Base-by-base conservation (phyloP, 2,329 filamentous ascomycete species). In the Colletotrichum limetticola region DNA sequence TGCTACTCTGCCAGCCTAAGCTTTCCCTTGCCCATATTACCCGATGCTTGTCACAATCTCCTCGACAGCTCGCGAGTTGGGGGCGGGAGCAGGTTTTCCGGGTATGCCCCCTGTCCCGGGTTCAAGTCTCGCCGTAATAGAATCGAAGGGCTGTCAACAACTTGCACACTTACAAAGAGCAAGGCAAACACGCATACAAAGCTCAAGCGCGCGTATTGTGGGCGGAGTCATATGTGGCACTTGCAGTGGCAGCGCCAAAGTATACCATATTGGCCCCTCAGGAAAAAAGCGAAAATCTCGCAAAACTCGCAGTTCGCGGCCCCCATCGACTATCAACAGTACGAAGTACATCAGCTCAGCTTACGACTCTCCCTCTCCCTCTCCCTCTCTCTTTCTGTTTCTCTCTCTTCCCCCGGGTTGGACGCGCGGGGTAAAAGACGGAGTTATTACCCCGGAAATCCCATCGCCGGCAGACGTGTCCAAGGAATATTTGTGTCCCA, bases 401-500 rank as follows among this genome's bases (percentile, higher is more conserved):
- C 19, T 49, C 8, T 5, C 42, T 49, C 42, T 49, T n/a, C 4
- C 42, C 19, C 19, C 7, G 42, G 42, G 16, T 4, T 22, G 42
- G 42, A 61, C 56, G 71, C 71, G 66, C 42, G 66, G 61, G 66
- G 60, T 71, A 64, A n/a, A 52, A 9, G 56, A 65, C 66, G 70
- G 60, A 61, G 46, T 52, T 61, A 65, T 65, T 72, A 65, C 66
- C 71, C 60, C 66, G 70, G 56, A 66, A 30, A 37, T n/a, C 4
- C 5, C 49, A 35, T 37, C 46, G 22, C n/a, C 46, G 49, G 61
- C 30, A 64, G 42, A 49, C 42, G 42, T 49, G 42, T 49, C 19
- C 3, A 64, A 6, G 26, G 26, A 55, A 24, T 24, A 24, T 24
- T 30, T 30, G 46, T 16, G 37, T 42, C 46, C 42, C 60, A 35